These are phyloP conservation scores for Rhododendron williamsianum DNA, from an alignment of 148 eudicot genomes.

Conservation along the genomic window DNA sequence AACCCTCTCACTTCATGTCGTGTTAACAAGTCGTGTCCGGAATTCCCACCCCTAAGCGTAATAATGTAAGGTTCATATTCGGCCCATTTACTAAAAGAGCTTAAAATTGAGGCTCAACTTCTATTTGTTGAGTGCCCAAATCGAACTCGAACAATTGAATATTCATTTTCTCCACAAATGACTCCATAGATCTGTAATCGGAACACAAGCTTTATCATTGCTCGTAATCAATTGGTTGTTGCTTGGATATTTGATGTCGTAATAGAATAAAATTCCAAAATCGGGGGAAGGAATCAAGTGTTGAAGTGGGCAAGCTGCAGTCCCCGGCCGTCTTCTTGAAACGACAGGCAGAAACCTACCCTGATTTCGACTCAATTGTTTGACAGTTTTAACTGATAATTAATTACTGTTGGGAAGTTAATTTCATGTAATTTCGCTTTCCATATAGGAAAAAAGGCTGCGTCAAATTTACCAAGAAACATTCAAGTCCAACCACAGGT, in stretches of 20 bases:
- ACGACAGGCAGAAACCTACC: neutral
- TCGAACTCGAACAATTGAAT: no score
- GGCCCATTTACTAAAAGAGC: no score
- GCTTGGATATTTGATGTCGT: neutral
- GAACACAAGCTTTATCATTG: neutral
- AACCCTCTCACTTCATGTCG: no score
- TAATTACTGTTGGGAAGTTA: neutral
- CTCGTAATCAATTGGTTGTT: neutral
- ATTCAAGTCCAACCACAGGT: no score
- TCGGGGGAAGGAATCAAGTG: neutral
- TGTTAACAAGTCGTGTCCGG: no score
- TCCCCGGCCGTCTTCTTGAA: neutral
- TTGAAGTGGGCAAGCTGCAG: neutral
- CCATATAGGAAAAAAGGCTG: neutral
- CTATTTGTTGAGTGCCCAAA: no score
- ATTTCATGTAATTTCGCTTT: neutral
- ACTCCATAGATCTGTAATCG: neutral
- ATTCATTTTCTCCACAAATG: neutral
- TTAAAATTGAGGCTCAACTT: no score
- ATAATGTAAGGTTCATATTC: no score
- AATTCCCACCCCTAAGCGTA: no score
- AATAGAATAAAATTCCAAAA: neutral
- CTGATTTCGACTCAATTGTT: neutral
- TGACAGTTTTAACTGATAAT: no score
- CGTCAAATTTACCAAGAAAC: neutral